Evolutionary conservation across 768 basidiomycete genomes (phyloP), one percentile per base, ranked within the genome.

Genomic region (Leccinum arenicola): DNA sequence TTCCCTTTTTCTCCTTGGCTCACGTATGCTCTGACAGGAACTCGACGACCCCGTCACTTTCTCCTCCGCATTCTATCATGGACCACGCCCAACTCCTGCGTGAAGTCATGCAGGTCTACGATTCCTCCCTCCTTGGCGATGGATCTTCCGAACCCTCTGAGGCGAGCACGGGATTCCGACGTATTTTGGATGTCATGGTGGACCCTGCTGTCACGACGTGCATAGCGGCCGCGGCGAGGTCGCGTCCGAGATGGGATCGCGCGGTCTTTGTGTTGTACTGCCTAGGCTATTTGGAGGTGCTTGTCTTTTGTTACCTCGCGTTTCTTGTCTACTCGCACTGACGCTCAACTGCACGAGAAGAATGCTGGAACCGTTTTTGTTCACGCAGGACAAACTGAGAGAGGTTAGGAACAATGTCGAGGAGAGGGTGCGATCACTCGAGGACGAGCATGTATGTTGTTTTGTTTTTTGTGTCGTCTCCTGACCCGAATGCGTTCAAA

Each of bases 91-190:
- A 93, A 61, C 85, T 92, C 57, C 78, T 98, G 9, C 86, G 90
- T 12, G 94, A 98, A 70, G 85, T 97, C 62, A 89, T 95, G 85
- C 74, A 79, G 1, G 94, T 97, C 6, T 95, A 96, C 71, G 86
- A 91, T 35, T 89, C 90, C 0, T 95, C 95, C 0, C 80, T 95
- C 31, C 77, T 94, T 10, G 89, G 86, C 10, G 84, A 86, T 31
- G 60, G 63, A 0, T 40, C 51, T 4, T 50, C 62, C 0, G 53
- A 61, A 25, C 27, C 48, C 14, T 48, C 58, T 0, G 68, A 66
- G 33, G 68, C 58, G 23, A 54, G 3, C 19, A 54, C 57, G 7
- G 61, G 68, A 19, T 70, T 72, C 49, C 36, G 29, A 45, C 56
- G 82, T 33, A 87, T 96, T 19, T 74, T 97, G 23, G 88, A 94